Conservation (phyloP, 2,329 filamentous ascomycete species). For the Emydomyces testavorans region DNA sequence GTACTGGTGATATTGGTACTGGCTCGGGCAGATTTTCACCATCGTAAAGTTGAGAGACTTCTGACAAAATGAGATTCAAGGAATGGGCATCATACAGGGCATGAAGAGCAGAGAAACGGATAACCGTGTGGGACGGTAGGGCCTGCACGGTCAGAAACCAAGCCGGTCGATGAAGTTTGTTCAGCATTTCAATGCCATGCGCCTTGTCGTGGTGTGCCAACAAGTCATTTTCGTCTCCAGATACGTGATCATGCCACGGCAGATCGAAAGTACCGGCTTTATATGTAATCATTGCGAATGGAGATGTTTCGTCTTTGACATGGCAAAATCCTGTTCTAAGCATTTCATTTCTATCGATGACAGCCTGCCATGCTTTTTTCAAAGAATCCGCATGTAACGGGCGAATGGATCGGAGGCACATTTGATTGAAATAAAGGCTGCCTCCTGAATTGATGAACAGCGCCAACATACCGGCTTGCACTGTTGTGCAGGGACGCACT, state of each 20-base stretch:
- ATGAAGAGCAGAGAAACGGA: slow-evolving; percentile 57
- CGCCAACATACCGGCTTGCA: slow-evolving; percentile 69
- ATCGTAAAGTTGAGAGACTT: slow-evolving; percentile 41
- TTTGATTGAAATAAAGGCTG: slow-evolving; percentile 61
- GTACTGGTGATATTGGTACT: slow-evolving; percentile 32
- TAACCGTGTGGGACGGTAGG: slow-evolving; percentile 17
- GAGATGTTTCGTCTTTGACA: slow-evolving; percentile 46
- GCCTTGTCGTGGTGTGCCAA: background rate
- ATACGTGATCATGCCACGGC: slow-evolving; percentile 28
- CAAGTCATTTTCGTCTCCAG: slow-evolving; percentile 5
- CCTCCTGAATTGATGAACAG: slow-evolving; percentile 59
- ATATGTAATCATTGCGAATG: slow-evolving; percentile 68
- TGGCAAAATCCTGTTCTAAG: slow-evolving; percentile 63
- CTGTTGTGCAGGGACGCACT: slow-evolving; percentile 63
- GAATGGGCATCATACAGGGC: slow-evolving; percentile 77
- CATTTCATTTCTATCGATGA: slow-evolving; percentile 52
- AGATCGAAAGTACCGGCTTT: slow-evolving; percentile 23
- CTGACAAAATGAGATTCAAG: slow-evolving; percentile 51
- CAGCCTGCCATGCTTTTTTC: slow-evolving; percentile 47
- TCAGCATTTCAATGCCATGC: background rate
- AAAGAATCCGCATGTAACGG: slow-evolving; percentile 36
- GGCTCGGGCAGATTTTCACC: slow-evolving; percentile 19
- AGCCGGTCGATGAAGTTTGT: slow-evolving; percentile 42
- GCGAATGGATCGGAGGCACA: slow-evolving; percentile 42
- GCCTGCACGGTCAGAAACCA: slow-evolving; percentile 51